Percentiles rank a stretch among this genome's conserved stretches.
Evolutionary conservation across 768 basidiomycete genomes (phyloP).

Genomic region (Paxillus ammoniavirescens): DNA sequence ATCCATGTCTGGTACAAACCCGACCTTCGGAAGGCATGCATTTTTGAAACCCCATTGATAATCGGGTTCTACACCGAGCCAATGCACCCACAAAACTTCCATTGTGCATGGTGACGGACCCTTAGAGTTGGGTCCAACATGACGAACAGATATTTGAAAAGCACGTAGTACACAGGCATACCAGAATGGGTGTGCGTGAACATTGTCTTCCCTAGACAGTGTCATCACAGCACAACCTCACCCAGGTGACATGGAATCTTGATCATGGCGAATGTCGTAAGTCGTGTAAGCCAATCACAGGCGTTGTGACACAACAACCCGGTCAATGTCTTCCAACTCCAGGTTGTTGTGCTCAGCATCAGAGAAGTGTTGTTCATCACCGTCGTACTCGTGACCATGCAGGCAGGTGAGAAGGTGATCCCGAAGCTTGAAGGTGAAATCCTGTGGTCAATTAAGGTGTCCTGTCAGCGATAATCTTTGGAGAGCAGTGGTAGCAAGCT

Average conservation of each 20-base stretch:
- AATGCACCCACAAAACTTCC: constrained; percentile 24
- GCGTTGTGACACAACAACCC: neutral
- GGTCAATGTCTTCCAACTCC: neutral
- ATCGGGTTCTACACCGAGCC: constrained; percentile 14
- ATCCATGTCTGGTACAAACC: constrained; percentile 12
- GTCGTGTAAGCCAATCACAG: constrained; percentile 12
- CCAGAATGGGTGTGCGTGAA: constrained; percentile 17
- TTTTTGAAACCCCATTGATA: constrained; percentile 6
- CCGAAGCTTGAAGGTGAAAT: constrained; percentile 16
- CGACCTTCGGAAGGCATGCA: constrained; percentile 14
- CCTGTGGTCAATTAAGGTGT: no score
- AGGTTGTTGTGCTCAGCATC: neutral
- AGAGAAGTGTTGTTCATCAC: constrained; percentile 9
- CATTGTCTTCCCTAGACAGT: neutral
- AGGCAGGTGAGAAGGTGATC: constrained; percentile 21
- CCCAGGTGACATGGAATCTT: constrained; percentile 3
- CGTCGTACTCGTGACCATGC: constrained; percentile 9
- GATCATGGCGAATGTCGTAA: constrained; percentile 14
- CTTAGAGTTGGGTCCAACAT: neutral
- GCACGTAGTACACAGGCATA: constrained; percentile 19
- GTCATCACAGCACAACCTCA: constrained; percentile 8
- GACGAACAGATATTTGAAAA: constrained; percentile 6
- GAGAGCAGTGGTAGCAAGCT: no score
- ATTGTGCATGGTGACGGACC: neutral
- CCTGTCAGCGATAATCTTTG: no score